Base-by-base conservation (phyloP, 2,329 filamentous ascomycete species). In the Colletotrichum tropicicola region DNA sequence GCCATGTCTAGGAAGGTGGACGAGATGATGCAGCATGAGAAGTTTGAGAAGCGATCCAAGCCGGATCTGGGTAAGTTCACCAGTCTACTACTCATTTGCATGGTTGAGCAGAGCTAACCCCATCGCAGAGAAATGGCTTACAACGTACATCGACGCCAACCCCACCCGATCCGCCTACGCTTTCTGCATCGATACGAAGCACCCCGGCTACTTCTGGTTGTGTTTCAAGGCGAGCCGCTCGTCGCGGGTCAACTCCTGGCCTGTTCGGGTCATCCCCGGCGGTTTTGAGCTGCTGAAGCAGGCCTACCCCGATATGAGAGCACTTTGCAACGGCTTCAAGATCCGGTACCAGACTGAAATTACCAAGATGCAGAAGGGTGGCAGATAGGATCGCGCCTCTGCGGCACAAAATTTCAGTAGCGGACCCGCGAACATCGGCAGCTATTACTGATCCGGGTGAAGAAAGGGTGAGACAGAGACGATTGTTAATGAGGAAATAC, bases 1-100 rank as follows among this genome's bases (percentile, higher is more conserved):
- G 93, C 94, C 55, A 99, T 98, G 96, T 92, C 94, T 17, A 92
- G 91, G 79, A 99, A 99, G 85, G 95, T 98, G 54, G 93, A 97
- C 70, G 95, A 99, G 83, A 90, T 99, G 83, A 96, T 93, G 85
- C 88, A 91, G 69, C 91, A 98, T 77, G 95, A 98, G 76, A 97
- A 97, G 79, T 99, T 68, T n/a, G 65, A 94, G 78, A 86, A 87
- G 62, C 90, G 90, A 58, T 92, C 87, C 68, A 90, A 89, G 75
- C 83, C 89, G 59, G 90, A 93, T 70, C 90, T 92, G 64, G 93
- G 93, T 97, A 89, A 81, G 90, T 43, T 39, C 48, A 23, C 9
- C 10, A 17, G 9, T 43, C 7, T 10, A 17, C 39, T 9, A 12
- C n/a, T 9, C 13, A 10, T 35, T 28, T 10, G 27, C 10, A n/a